A percentile compares a stretch with the other conserved stretches of the same genome.
Conservation (phyloP, 192 early-diverging fungal genomes). For the Coemansia sp. region DNA sequence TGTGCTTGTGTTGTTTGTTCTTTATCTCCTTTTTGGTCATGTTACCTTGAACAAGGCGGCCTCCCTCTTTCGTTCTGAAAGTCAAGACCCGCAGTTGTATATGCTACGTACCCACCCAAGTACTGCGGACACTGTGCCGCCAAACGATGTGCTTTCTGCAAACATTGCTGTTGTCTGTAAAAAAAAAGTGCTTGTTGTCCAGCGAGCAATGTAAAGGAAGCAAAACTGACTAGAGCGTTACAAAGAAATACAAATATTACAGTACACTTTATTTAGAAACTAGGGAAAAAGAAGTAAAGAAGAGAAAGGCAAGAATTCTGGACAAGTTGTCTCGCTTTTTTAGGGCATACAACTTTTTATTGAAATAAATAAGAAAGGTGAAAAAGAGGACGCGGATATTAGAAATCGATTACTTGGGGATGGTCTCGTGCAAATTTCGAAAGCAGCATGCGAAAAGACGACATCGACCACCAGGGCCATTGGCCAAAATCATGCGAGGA, state of each 20-base stretch:
- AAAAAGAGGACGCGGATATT: too few species aligned
- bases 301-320: neutral
- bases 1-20: neutral
- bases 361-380: too few species aligned
- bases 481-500: too few species aligned
- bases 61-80: too few species aligned
- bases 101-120: conserved; percentile 38
- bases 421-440: neutral
- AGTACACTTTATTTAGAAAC: neutral
- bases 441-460: neutral
- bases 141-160: conserved; percentile 8
- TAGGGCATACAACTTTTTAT: too few species aligned
- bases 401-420: too few species aligned
- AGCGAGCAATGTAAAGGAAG: too few species aligned
- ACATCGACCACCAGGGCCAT: neutral
- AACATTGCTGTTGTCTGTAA: conserved; percentile 3
- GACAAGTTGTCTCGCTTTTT: too few species aligned
- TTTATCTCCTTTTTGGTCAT: neutral
- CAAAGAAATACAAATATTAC: too few species aligned
- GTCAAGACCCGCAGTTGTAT: neutral
- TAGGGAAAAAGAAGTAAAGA: neutral
- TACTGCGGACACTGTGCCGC: conserved; percentile 26
- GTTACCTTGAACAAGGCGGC: neutral
- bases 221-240: too few species aligned
- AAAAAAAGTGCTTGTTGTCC: too few species aligned